These are phyloP conservation scores for Xylaria sp. DNA, from an alignment of 2,329 filamentous ascomycete genomes.

Conservation along the genomic window DNA sequence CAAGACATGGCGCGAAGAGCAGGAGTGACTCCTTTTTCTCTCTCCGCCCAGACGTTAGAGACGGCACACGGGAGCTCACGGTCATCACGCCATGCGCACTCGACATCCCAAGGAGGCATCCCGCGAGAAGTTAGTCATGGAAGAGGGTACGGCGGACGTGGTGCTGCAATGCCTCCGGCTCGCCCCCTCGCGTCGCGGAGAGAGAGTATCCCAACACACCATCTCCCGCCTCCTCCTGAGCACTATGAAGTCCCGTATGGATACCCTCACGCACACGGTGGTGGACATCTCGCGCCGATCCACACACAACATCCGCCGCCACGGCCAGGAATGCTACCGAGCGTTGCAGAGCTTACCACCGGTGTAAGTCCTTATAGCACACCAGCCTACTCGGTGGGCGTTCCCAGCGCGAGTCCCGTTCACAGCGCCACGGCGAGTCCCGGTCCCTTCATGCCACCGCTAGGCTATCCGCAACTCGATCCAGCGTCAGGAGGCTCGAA, in stretches of 20 bases:
- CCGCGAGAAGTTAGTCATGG: conserved; percentile 54
- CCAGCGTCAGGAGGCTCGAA: conserved; percentile 56
- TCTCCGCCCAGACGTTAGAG: conserved; percentile 67
- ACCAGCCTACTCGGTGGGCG: conserved; percentile 62
- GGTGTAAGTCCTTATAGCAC: conserved; percentile 70
- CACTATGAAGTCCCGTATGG: conserved; percentile 36
- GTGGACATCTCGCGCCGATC: conserved; percentile 63
- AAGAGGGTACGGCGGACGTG: conserved; percentile 50
- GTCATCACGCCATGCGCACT: conserved; percentile 53
- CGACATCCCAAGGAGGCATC: conserved; percentile 59
- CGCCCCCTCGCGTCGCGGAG: conserved; percentile 55
- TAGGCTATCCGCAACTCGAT: conserved; percentile 54
- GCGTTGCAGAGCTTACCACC: conserved; percentile 71
- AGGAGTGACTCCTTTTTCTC: conserved; percentile 85
- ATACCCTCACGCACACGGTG: conserved; percentile 51
- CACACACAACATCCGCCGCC: conserved; percentile 55
- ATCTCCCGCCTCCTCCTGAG: conserved; percentile 44
- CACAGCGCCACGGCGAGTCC: conserved; percentile 57
- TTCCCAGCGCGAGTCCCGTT: conserved; percentile 52
- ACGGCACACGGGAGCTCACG: conserved; percentile 53
- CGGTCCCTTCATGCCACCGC: conserved; percentile 51
- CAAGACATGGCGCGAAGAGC: conserved; percentile 93
- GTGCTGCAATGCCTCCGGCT: conserved; percentile 41
- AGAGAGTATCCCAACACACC: conserved; percentile 52
- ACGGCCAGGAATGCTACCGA: conserved; percentile 63